Evolutionary conservation across 257 asterid species (phyloP), one percentile per base, ranked within the genome.

Genomic region (Catharanthus roseus): DNA sequence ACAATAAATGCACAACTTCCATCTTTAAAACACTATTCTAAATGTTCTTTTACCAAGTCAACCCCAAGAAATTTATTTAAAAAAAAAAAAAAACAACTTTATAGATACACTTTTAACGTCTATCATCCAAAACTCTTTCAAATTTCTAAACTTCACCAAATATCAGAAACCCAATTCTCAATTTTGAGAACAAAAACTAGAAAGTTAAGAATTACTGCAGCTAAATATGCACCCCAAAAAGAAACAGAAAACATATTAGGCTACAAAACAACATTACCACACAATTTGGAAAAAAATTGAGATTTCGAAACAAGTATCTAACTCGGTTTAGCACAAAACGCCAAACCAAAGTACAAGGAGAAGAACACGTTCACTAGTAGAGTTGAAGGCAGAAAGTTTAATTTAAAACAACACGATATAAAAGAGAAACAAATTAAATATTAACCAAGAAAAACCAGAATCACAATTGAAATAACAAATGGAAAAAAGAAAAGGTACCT

Each of bases 401-500:
- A n/a, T n/a, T n/a, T n/a, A n/a, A n/a, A n/a, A 21, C 21, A 15
- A 10, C 18, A 21, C 63, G 28, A 5, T 56, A 36, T 0, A 28
- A 58, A 0, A 58, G 39, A 9, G 36, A 13, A 23, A 12, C 19
- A 44, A 51, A 44, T 8, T 0, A 7, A 29, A 41, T 6, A 3
- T 0, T 16, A 42, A 57, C 15, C 12, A 39, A 26, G 26, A 12
- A 56, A 56, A 8, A 2, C 13, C 13, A 18, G 1, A 13, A 36
- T 15, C 6, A 31, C 15, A 36, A 33, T 21, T 29, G 1, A 2
- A 53, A 56, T 31, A 33, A 31, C n/a, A 18, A 53, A 21, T 36
- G 23, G 18, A 24, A 34, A 10, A 19, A 19, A 49, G 12, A 60
- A 56, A 70, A 45, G 8, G 10, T 64, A 90, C 98, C 96, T 82